phyloP scores from a whole-genome alignment of 768 basidiomycete species.

The Clitopilus hobsonii region DNA sequence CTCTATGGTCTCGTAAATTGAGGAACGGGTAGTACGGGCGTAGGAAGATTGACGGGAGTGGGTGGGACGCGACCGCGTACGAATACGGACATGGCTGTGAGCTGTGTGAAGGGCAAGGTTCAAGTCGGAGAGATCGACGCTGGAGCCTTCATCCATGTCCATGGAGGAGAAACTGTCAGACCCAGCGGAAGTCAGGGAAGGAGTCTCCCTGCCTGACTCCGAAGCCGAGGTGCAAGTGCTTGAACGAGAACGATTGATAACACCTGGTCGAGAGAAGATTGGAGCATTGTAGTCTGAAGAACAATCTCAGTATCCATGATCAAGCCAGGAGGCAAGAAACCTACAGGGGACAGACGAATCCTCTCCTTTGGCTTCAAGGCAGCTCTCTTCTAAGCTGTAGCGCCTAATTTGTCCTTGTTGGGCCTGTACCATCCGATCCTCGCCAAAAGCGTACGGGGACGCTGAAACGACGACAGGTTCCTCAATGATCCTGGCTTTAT shows the following conservation, averaged over 20 bases:
- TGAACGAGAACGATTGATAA: constrained; percentile 52
- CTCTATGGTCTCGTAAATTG: constrained; percentile 77
- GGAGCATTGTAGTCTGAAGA: constrained; percentile 39
- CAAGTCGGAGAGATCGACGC: constrained; percentile 66
- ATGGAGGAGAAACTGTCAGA: constrained; percentile 61
- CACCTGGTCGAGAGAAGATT: constrained; percentile 58
- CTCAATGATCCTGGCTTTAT: constrained; percentile 46
- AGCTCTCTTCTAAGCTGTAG: constrained; percentile 65
- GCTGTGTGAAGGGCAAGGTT: constrained; percentile 50
- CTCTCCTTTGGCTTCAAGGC: constrained; percentile 62
- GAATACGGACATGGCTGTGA: constrained; percentile 27
- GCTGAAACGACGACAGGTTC: constrained; percentile 67
- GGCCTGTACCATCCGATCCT: constrained; percentile 64
- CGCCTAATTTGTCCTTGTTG: constrained; percentile 57
- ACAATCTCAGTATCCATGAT: constrained; percentile 8
- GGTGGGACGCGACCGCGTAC: constrained; percentile 49
- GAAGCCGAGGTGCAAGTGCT: constrained; percentile 64
- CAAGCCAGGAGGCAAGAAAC: constrained; percentile 17
- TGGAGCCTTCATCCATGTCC: constrained; percentile 68
- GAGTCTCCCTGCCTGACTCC: constrained; percentile 66
- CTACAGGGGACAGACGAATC: constrained; percentile 50
- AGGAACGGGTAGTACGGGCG: constrained; percentile 56
- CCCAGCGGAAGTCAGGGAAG: constrained; percentile 49
- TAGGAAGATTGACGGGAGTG: constrained; percentile 70
- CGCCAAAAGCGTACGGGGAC: constrained; percentile 59